Base-by-base conservation (phyloP, 768 basidiomycete genomes). In the Suillus brevipes region DNA sequence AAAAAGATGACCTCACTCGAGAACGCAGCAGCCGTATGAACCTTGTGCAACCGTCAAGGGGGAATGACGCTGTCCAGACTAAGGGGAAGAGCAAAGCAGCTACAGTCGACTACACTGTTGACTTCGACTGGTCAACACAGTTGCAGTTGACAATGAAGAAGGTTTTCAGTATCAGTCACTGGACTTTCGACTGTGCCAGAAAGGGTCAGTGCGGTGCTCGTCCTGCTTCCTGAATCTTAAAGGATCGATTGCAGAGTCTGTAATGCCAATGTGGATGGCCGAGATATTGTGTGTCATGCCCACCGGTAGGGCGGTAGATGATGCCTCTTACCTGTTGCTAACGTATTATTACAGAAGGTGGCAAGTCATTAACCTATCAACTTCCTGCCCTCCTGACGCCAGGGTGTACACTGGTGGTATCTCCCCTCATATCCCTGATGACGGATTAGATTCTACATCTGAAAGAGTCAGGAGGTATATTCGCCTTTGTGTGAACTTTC, bases 351-450 rank as follows among this genome's bases (percentile, higher is more conserved):
- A 65, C 72, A 86, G 94, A 95, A 49, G 96, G 95, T 9, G 96
- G 96, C 16, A 97, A 98, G 75, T 92, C 89, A 0, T 76, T 98
- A 68, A 95, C 94, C 0, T 98, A 96, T 75, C 96, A 97, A 72
- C 83, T 97, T 16, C 96, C 96, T 1, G 95, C 96, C 0, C 78
- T 96, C 4, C 74, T 96, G 3, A 82, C 82, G 14, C 78, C 86
- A 0, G 96, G 96, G 1, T 89, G 89, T 65, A 97, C 95, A 0
- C 71, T 98, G 50, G 92, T 95, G 18, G 87, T 94, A n/a, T 94
- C 92, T 0, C 93, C 92, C 0, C 80, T 94, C 2, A 84, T 93
- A 47, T 84, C 93, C 5, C 80, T 95, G 12, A 95, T 95, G 66
- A 85, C 85, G 13, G 93, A 95, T 70, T 93, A 95, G 68, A 85